Evolutionary conservation across 2,329 filamentous ascomycete genomes (phyloP).

Genomic region (Acephala macrosclerotiorum): DNA sequence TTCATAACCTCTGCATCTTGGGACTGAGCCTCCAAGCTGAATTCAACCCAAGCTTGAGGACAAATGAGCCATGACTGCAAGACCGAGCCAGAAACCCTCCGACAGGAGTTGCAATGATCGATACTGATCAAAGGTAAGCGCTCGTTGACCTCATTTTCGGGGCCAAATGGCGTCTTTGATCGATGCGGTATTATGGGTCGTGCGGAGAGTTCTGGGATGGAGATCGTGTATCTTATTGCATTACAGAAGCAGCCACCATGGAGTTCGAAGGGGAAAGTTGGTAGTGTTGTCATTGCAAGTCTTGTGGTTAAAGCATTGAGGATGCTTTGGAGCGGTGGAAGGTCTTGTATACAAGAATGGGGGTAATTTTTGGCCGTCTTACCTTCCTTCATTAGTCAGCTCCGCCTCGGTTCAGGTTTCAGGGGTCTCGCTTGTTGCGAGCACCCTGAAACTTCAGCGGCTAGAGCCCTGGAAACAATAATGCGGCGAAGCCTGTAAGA

Average conservation of each 20-base stretch:
- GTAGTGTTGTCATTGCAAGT: conserved; percentile 19
- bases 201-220: conserved; percentile 31
- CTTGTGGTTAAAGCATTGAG: neutral
- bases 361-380: no score
- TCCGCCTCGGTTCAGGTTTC: no score
- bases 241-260: conserved; percentile 42
- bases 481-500: no score
- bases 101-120: conserved; percentile 42
- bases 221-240: conserved; percentile 41
- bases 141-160: conserved; percentile 27
- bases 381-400: no score
- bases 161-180: conserved; percentile 15
- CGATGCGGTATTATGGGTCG: conserved; percentile 24
- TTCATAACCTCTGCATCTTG: conserved; percentile 7
- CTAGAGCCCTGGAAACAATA: no score
- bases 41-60: conserved; percentile 39
- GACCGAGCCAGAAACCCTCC: conserved; percentile 32
- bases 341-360: no score
- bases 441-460: no score
- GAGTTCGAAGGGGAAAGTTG: conserved; percentile 30
- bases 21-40: conserved; percentile 29
- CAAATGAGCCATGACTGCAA: conserved; percentile 42
- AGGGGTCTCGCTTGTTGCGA: no score
- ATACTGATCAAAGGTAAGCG: conserved; percentile 36
- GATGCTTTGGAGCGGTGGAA: no score